Evolutionary conservation across 1,139 yeast species (phyloP).

Genomic region (Pichia kudriavzevii): DNA sequence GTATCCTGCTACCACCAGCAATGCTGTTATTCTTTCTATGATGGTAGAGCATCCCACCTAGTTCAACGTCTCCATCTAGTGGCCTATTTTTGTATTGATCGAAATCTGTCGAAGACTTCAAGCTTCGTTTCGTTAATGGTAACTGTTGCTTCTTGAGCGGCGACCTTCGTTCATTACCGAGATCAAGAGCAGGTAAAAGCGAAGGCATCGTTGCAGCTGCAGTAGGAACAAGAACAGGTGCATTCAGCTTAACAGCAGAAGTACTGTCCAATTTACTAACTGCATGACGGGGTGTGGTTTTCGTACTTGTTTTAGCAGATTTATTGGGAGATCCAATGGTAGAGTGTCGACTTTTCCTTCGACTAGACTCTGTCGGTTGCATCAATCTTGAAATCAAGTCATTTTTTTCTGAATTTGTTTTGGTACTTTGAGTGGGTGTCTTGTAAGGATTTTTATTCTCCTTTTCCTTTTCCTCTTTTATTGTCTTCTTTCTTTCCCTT

Average conservation of each 20-base stretch:
- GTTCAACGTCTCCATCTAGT: slow-evolving; percentile 36
- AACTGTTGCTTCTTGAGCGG: slow-evolving; percentile 7
- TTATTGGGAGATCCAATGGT: slow-evolving; percentile 3
- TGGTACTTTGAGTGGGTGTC: too few relatives aligned
- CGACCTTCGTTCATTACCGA: too few relatives aligned
- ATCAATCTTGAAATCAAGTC: slow-evolving; percentile 25
- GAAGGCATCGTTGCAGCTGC: too few relatives aligned
- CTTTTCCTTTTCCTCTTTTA: too few relatives aligned
- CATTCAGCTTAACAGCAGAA: background rate
- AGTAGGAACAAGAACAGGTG: too few relatives aligned
- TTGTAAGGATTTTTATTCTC: too few relatives aligned
- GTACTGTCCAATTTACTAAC: background rate
- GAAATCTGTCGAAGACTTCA: slow-evolving; percentile 9
- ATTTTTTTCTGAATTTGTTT: too few relatives aligned
- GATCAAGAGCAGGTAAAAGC: too few relatives aligned
- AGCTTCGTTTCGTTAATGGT: slow-evolving; percentile 15
- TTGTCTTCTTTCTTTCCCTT: too few relatives aligned
- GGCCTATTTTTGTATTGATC: slow-evolving; percentile 2
- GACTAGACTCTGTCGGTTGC: slow-evolving; percentile 32
- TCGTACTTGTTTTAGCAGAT: slow-evolving; percentile 3
- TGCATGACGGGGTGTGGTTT: slow-evolving; percentile 4
- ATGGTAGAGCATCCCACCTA: slow-evolving; percentile 1
- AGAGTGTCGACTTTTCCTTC: background rate
- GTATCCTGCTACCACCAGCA: slow-evolving; percentile 3
- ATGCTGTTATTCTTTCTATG: background rate